Evolutionary conservation across 148 eudicot species (phyloP), one percentile per base, ranked within the genome.

Genomic region (Vaccinium macrocarpon): DNA sequence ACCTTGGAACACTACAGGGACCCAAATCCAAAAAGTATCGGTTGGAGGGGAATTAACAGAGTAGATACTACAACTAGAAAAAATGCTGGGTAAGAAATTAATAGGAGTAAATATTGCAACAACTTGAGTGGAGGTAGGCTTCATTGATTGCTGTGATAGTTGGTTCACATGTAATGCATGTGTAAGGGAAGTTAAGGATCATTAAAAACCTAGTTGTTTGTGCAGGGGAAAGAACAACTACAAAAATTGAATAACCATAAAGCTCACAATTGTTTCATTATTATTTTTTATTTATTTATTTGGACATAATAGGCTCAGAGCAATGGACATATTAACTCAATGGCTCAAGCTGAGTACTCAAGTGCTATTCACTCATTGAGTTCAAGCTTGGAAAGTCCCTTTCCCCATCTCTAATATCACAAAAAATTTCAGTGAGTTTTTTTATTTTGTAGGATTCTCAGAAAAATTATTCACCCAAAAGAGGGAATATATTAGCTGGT

Each of bases 101-200:
- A 51, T 76, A 10, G 79, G 56, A 78, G 61, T 51, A 78, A 51
- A 51, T 78, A 51, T 25, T 78, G 42, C 59, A 78, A 52, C 80
- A 15, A 78, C 59, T 48, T 11, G n/a, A 27, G 19, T 25, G 21
- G 4, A 27, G 61, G 61, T 29, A 78, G 42, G 32, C 42, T 25
- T 51, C 61, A 78, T 50, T 76, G 13, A 49, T 52, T 52, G 61
- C 61, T 51, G 80, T 52, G 29, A 49, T 76, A 16, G 57, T 74
- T 42, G 27, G 78, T 74, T 74, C 51, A 74, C 27, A 8, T 74
- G 78, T 46, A 42, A 46, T 42, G 76, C 49, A 6, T 16, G 49
- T 16, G 11, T 6, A 35, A 29, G 49, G n/a, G 50, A 74, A 19
- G 50, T 46, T 74, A 38, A 74, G 3, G 51, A 74, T 46, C 51